These are phyloP conservation scores for Rubia occidens DNA, from an alignment of 305 asterid genomes.

Conservation along the genomic window DNA sequence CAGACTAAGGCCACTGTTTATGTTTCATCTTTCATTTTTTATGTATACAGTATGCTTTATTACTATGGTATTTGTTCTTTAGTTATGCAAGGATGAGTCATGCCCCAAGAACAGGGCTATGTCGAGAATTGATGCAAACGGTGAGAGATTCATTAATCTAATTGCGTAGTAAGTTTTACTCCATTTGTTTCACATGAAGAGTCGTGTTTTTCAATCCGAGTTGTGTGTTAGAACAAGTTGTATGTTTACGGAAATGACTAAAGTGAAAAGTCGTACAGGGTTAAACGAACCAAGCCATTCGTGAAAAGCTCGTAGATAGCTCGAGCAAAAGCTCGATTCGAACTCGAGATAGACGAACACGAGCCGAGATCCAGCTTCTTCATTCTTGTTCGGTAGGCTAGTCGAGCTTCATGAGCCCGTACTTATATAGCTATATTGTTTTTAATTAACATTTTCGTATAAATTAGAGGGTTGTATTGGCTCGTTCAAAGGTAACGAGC, in stretches of 20 bases:
- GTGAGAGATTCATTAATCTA: not conserved
- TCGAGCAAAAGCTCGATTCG: too few species aligned
- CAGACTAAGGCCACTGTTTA: slow-evolving; percentile 12
- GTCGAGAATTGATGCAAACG: slow-evolving; percentile 22
- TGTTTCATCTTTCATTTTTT: not conserved
- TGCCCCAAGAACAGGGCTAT: slow-evolving; percentile 13
- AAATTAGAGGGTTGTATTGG: too few species aligned
- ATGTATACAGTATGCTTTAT: not conserved
- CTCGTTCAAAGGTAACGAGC: too few species aligned
- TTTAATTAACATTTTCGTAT: too few species aligned
- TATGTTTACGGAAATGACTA: not conserved
- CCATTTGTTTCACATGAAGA: not conserved
- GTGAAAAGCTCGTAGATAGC: too few species aligned
- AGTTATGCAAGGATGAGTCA: slow-evolving; percentile 19
- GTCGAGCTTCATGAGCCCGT: too few species aligned
- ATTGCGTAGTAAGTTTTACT: not conserved
- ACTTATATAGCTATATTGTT: too few species aligned
- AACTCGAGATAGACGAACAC: too few species aligned
- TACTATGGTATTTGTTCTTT: not conserved
- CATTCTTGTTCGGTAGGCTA: too few species aligned
- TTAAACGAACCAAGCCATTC: not conserved
- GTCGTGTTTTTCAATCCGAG: not conserved
- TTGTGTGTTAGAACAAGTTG: too few species aligned
- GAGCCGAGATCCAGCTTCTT: too few species aligned
- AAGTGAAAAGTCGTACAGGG: not conserved